phyloP scores from a whole-genome alignment of 257 asterid genomes.

The Plantago elongata region DNA sequence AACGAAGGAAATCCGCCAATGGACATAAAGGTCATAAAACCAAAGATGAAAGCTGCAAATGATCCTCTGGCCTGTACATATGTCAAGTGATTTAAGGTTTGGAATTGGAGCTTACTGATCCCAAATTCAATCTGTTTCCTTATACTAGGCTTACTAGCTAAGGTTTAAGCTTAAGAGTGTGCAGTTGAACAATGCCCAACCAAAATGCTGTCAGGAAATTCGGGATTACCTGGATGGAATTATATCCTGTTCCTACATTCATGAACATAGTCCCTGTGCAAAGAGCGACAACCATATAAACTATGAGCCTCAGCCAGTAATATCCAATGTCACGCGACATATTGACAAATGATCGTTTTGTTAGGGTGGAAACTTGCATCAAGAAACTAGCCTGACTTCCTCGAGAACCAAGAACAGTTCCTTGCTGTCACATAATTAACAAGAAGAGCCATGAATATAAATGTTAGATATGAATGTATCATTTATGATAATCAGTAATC shows the following conservation, averaged over 20 bases:
- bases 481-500: neutral
- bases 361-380: slow-evolving; percentile 83
- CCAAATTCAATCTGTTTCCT: neutral
- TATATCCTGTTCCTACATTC: slow-evolving; percentile 87
- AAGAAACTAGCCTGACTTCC: slow-evolving; percentile 98
- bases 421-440: slow-evolving; percentile 61
- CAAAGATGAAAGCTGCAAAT: slow-evolving; percentile 89
- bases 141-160: neutral
- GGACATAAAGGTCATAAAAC: slow-evolving; percentile 93
- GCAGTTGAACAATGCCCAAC: neutral
- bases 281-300: slow-evolving; percentile 83
- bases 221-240: slow-evolving; percentile 65
- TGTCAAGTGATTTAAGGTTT: neutral
- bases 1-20: slow-evolving; percentile 98
- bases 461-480: neutral
- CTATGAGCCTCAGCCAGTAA: slow-evolving; percentile 94
- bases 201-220: neutral
- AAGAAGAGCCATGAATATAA: neutral
- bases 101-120: neutral
- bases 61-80: slow-evolving; percentile 88
- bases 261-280: slow-evolving; percentile 95
- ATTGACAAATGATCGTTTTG: slow-evolving; percentile 81
- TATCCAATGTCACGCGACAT: slow-evolving; percentile 99
- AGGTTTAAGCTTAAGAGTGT: neutral
- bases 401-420: slow-evolving; percentile 94